Base-by-base conservation (phyloP, 768 basidiomycete species). In the Hygrophoropsis aurantiaca region DNA sequence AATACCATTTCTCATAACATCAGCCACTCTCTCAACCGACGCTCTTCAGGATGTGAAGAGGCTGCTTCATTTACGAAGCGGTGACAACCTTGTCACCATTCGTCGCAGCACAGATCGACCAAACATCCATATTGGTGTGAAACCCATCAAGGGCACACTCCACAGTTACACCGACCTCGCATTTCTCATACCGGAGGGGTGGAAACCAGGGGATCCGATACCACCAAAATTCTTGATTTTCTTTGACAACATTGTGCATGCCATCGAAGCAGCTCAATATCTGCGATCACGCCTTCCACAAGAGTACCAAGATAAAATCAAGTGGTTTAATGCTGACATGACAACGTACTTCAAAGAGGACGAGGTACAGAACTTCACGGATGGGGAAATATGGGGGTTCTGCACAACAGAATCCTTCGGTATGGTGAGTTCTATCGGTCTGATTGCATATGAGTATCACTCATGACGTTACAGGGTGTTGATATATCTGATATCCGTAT, bases 401-500 rank as follows among this genome's bases (percentile, higher is more conserved):
- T 60, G 40, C 40, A 56, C 35, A 6, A 70, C 61, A 0, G 66
- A 66, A 33, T 55, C 66, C 20, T 70, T 68, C 49, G 67, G 70
- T 21, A 66, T 72, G 68, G 65, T 70, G 49, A 40, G 60, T 7
- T 13, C 7, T 3, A 11, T 5, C n/a, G n/a, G n/a, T n/a, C n/a
- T n/a, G n/a, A n/a, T n/a, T n/a, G n/a, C n/a, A n/a, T n/a, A n/a
- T n/a, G n/a, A n/a, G n/a, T n/a, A n/a, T n/a, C n/a, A n/a, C n/a
- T n/a, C n/a, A n/a, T n/a, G n/a, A n/a, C n/a, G n/a, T 36, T 33
- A 25, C 42, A 72, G 72, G 69, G 70, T 5, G 54, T 74, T 32
- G 65, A 74, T 36, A 11, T 73, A 2, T 49, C 65, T 2, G 60
- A 64, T 45, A 64, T 74, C 3, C 24, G 49, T 8, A 40, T 72